These are phyloP conservation scores for Penstemon davidsonii DNA, from an alignment of 257 asterid genomes.

Conservation along the genomic window DNA sequence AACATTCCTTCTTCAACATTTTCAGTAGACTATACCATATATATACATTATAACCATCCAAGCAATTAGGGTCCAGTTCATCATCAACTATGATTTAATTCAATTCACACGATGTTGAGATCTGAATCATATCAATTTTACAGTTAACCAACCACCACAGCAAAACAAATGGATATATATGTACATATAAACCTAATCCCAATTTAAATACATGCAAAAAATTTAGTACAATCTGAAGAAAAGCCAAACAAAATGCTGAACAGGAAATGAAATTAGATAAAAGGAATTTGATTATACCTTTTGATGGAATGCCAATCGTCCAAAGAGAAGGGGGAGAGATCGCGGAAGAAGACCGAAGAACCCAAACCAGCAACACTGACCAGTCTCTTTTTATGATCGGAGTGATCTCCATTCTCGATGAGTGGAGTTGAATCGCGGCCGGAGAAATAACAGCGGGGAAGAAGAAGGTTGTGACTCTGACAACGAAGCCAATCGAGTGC, in stretches of 20 bases:
- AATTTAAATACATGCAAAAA: too few species aligned
- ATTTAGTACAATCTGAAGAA: not conserved
- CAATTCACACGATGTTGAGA: too few species aligned
- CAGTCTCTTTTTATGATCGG: conserved; percentile 36
- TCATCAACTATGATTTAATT: too few species aligned
- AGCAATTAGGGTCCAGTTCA: too few species aligned
- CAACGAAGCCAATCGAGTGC: conserved; percentile 90
- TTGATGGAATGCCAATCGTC: conserved; percentile 81
- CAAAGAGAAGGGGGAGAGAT: conserved; percentile 63
- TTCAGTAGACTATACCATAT: too few species aligned
- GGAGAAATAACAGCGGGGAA: conserved; percentile 91
- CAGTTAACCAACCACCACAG: too few species aligned
- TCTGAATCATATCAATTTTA: too few species aligned
- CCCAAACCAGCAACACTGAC: conserved; percentile 92
- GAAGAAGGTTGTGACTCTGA: conserved; percentile 50
- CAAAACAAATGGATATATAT: too few species aligned
- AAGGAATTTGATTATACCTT: conserved; percentile 43
- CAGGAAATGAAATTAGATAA: not conserved
- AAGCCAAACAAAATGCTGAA: not conserved
- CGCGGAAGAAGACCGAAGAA: conserved; percentile 84
- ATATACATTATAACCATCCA: too few species aligned
- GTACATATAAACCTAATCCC: too few species aligned
- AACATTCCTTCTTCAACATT: too few species aligned
- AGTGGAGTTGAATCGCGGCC: conserved; percentile 59
- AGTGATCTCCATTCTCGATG: conserved; percentile 23